Evolutionary conservation across 495 filamentous ascomycete genomes (phyloP), one percentile per base, ranked within the genome.

Genomic region (Mytilinidion resinicola): DNA sequence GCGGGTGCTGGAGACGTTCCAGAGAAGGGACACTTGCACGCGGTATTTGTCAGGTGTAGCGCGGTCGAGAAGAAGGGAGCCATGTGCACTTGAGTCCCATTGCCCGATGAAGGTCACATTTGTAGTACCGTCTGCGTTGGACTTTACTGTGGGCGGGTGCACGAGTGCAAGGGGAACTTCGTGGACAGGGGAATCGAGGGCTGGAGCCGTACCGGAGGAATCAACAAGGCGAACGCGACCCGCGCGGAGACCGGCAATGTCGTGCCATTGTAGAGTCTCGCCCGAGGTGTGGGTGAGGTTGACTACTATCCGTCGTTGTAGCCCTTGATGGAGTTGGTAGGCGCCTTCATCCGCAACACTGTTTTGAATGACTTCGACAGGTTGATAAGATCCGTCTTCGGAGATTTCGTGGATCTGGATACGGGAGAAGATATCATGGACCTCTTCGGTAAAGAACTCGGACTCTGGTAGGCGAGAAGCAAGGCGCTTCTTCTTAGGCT

Each of bases 81-180:
- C 83, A 68, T 99, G 93, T 57, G 92, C 78, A 66, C 89, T 92
- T 0, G 95, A 97, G 69, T 97, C 95, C 93, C 93, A 99, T 68
- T 97, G 93, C 9, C 87, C 91, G 9, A 85, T 73, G 19, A 97
- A 76, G 1, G 86, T 91, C 51, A 95, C 81, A 68, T 87, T 87
- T n/a, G 86, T 88, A 1, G 92, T 96, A 34, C 93, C 93, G 68
- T 97, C 91, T 5, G 88, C 81, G 72, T 96, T 92, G 41, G 84
- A 81, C 57, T 85, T 85, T 55, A 95, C 80, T 49, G 80, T 77
- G 3, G 93, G 91, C 44, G 86, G 83, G 48, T 84, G 80, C 11
- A 88, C 74, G 35, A 93, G 78, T 67, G 87, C 89, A 25, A 99
- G 75, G 0, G 83, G 73, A 14, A 97, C 82, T 56, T 96, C 89